Evolutionary conservation across 192 early-diverging fungal species (phyloP).

Genomic region (Backusella morwellensis): DNA sequence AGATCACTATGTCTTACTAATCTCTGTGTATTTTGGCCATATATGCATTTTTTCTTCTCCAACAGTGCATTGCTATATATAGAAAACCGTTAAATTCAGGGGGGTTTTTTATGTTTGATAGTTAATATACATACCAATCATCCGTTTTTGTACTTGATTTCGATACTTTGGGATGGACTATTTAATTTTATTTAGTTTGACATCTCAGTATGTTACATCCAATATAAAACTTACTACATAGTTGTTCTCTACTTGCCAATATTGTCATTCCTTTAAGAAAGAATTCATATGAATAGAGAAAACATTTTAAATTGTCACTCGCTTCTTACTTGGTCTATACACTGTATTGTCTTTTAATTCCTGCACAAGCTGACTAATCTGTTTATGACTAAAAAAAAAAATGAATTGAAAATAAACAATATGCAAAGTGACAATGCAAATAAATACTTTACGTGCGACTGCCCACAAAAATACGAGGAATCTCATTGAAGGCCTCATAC

Average conservation of each 20-base stretch:
- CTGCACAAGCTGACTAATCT: slow-evolving; percentile 52
- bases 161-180: slow-evolving; percentile 32
- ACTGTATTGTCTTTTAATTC: slow-evolving; percentile 54
- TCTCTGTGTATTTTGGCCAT: slow-evolving; percentile 11
- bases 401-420: neutral
- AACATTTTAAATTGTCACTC: neutral
- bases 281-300: neutral
- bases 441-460: slow-evolving; percentile 40
- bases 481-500: neutral
- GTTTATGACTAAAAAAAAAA: slow-evolving; percentile 42
- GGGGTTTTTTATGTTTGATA: too few relatives aligned
- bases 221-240: slow-evolving; percentile 36
- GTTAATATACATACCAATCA: slow-evolving; percentile 13
- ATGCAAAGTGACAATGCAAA: neutral
- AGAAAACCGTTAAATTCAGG: too few relatives aligned
- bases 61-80: slow-evolving; percentile 20
- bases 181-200: neutral
- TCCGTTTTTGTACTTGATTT: slow-evolving; percentile 41
- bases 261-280: slow-evolving; percentile 37
- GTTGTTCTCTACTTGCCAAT: slow-evolving; percentile 49
- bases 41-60: slow-evolving; percentile 34
- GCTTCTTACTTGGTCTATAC: slow-evolving; percentile 42
- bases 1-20: slow-evolving; percentile 8
- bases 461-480: slow-evolving; percentile 20
- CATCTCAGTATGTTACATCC: neutral